Evolutionary conservation across 805 yeast species (phyloP).

Genomic region (Zygosaccharomyces bisporus): DNA sequence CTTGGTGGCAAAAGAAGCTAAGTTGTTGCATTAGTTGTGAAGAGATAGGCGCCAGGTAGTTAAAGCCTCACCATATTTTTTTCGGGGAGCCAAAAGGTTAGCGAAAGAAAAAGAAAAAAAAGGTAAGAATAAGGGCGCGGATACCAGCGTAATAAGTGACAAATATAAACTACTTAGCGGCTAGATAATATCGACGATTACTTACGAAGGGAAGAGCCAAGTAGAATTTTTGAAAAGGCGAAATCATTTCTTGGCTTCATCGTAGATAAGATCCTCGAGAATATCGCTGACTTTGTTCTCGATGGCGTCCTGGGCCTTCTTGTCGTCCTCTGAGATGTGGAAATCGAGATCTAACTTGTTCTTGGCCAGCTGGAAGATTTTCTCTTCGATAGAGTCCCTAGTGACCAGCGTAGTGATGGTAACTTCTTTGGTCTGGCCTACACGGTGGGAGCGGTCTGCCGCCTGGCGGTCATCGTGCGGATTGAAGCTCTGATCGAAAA

Average conservation of each 20-base stretch:
- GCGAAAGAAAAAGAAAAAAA: too few relatives aligned
- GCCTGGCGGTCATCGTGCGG: slow-evolving; percentile 99
- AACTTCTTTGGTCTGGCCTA: slow-evolving; percentile 87
- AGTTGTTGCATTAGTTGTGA: neutral
- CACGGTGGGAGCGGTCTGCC: slow-evolving; percentile 97
- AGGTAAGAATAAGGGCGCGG: slow-evolving; percentile 2
- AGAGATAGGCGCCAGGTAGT: slow-evolving; percentile 1
- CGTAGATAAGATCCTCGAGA: slow-evolving; percentile 38
- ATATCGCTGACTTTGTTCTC: slow-evolving; percentile 53
- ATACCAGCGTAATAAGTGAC: slow-evolving; percentile 1
- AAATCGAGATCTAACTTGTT: slow-evolving; percentile 83
- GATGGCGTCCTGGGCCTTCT: slow-evolving; percentile 36
- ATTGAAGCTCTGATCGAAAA: slow-evolving; percentile 90
- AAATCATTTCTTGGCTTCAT: slow-evolving; percentile 17
- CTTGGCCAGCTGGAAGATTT: slow-evolving; percentile 78
- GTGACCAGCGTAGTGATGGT: slow-evolving; percentile 71
- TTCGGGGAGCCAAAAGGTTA: slow-evolving; percentile 1
- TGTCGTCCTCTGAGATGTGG: slow-evolving; percentile 42
- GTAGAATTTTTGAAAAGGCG: neutral
- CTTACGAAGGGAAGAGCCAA: neutral
- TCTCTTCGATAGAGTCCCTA: slow-evolving; percentile 80
- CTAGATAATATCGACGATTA: slow-evolving; percentile 1
- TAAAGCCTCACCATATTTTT: neutral
- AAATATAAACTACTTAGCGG: slow-evolving; percentile 6
- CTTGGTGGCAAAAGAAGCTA: neutral